These are phyloP conservation scores for Ogataea glucozyma DNA, from an alignment of 805 yeast genomes.

Conservation along the genomic window DNA sequence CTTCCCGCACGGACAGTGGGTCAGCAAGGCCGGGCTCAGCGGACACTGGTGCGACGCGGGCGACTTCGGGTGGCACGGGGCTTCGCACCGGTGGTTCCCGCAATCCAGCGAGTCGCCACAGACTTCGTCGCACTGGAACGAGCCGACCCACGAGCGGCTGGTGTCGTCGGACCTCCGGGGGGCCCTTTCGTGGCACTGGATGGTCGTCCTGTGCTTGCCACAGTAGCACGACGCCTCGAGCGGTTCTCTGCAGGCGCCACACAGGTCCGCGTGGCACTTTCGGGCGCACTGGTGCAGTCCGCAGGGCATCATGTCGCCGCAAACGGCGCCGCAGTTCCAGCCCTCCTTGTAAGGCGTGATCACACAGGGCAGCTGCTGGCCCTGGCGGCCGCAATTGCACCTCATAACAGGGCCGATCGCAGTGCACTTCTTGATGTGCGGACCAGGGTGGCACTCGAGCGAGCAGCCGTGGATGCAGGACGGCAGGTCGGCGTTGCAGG, in stretches of 20 bases:
- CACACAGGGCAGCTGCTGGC: slow-evolving; percentile 69
- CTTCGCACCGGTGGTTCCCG: slow-evolving; percentile 54
- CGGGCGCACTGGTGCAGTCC: slow-evolving; percentile 64
- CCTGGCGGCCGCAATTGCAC: slow-evolving; percentile 73
- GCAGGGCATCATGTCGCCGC: slow-evolving; percentile 68
- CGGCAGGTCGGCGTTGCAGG: slow-evolving; percentile 59
- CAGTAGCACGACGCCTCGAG: slow-evolving; percentile 68
- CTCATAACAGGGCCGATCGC: slow-evolving; percentile 70
- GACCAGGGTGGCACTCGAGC: slow-evolving; percentile 83
- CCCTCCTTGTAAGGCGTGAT: slow-evolving; percentile 67
- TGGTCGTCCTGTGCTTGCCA: slow-evolving; percentile 51
- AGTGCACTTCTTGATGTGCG: slow-evolving; percentile 74
- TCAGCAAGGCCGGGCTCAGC: slow-evolving; percentile 56
- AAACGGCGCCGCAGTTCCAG: slow-evolving; percentile 65
- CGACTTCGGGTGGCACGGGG: slow-evolving; percentile 53
- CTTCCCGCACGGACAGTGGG: slow-evolving; percentile 81
- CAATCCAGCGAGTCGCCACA: slow-evolving; percentile 61
- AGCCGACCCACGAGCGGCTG: slow-evolving; percentile 47
- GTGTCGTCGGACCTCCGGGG: slow-evolving; percentile 36
- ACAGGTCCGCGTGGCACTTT: slow-evolving; percentile 77
- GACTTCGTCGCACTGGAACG: slow-evolving; percentile 45
- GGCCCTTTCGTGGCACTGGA: slow-evolving; percentile 46
- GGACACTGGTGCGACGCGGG: slow-evolving; percentile 49
- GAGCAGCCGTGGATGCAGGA: slow-evolving; percentile 75
- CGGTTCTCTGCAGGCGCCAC: slow-evolving; percentile 66